Conservation (phyloP, 164 flowering plant species). For the Vitis cinerea region DNA sequence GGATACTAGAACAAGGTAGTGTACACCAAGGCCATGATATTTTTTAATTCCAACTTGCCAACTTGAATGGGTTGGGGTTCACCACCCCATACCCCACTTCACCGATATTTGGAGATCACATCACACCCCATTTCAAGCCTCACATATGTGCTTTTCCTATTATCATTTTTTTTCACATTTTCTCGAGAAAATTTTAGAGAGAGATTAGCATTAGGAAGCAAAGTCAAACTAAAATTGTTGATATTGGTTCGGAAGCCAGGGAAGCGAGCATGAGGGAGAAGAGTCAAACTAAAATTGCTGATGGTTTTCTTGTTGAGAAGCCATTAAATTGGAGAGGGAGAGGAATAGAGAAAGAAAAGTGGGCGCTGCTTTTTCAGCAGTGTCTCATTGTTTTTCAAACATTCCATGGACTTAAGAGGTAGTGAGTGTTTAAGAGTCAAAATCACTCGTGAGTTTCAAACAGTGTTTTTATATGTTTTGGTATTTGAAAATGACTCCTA, state of each 20-base stretch:
- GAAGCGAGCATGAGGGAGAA: no score
- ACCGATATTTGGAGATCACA: conserved; percentile 13
- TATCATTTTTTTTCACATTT: no score
- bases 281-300: neutral
- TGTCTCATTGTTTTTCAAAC: no score
- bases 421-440: neutral
- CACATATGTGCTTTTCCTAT: no score
- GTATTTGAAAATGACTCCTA: no score
- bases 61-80: neutral
- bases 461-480: neutral
- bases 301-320: neutral
- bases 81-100: conserved; percentile 1
- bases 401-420: no score
- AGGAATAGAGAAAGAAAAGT: no score
- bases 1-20: no score
- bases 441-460: neutral
- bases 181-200: no score
- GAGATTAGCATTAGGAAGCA: neutral
- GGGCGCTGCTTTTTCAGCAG: no score
- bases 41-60: neutral
- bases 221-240: conserved; percentile 7
- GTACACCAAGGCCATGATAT: no score
- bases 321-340: neutral
- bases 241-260: no score
- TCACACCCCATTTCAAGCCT: conserved; percentile 11